Percentiles rank a stretch among this genome's conserved stretches.
Conservation (phyloP, 805 yeast species). For the Saccharomycopsis javanensis region DNA sequence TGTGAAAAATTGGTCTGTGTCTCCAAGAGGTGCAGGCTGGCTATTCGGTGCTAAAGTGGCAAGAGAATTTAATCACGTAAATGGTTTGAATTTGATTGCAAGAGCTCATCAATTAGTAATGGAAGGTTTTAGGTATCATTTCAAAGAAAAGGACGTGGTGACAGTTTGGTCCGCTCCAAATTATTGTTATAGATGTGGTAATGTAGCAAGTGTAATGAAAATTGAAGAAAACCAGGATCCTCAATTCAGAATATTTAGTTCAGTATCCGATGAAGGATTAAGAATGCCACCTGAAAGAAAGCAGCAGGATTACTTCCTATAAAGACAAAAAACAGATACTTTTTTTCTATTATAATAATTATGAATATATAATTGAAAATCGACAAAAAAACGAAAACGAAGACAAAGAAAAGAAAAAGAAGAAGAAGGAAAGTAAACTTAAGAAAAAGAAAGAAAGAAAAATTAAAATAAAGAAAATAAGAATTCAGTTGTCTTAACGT, state of each 20-base stretch:
- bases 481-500: too few relatives aligned
- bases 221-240: slow-evolving; percentile 82
- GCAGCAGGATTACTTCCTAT: slow-evolving; percentile 26
- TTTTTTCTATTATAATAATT: not conserved
- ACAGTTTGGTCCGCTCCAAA: slow-evolving; percentile 98
- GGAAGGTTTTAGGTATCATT: slow-evolving; percentile 97
- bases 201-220: slow-evolving; percentile 97
- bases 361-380: not conserved
- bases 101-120: slow-evolving; percentile 96
- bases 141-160: slow-evolving; percentile 91
- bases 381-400: not conserved
- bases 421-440: not conserved
- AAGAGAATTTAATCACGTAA: slow-evolving; percentile 91
- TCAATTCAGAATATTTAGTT: slow-evolving; percentile 86
- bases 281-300: slow-evolving; percentile 28
- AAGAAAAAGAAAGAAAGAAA: too few relatives aligned
- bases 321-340: not conserved
- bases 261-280: slow-evolving; percentile 74
- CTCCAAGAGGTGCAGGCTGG: slow-evolving; percentile 99
- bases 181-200: slow-evolving; percentile 95
- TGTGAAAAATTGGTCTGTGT: slow-evolving; percentile 96
- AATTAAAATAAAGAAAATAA: too few relatives aligned
- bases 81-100: slow-evolving; percentile 79
- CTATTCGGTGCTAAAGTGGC: slow-evolving; percentile 90
- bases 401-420: too few relatives aligned